Evolutionary conservation across 83 land plant genomes (phyloP).

Genomic region (Picea mariana): DNA sequence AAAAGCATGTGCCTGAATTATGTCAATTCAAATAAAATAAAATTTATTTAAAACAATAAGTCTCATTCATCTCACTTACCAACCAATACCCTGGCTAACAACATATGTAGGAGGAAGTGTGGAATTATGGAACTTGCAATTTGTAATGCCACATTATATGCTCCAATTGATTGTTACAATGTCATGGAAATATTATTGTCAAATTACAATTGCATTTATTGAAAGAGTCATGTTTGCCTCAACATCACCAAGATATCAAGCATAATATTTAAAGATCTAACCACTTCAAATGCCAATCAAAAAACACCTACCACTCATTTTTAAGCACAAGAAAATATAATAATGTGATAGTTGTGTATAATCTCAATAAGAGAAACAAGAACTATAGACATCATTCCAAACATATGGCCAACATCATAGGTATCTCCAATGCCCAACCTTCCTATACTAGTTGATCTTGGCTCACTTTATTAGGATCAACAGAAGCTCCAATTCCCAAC

Average conservation of each 20-base stretch:
- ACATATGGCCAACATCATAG: too few species aligned
- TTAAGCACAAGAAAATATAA: neutral
- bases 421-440: too few species aligned
- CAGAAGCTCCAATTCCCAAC: too few species aligned
- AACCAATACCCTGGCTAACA: slow-evolving; percentile 42
- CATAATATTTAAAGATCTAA: neutral
- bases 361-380: too few species aligned
- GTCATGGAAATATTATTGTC: neutral
- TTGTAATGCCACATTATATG: slow-evolving; percentile 34
- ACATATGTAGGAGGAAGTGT: slow-evolving; percentile 58
- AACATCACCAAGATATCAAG: neutral
- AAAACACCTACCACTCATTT: neutral
- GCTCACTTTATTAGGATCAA: too few species aligned
- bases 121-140: slow-evolving; percentile 29
- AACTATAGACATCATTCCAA: too few species aligned
- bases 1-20: too few species aligned
- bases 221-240: neutral
- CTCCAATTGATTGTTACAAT: slow-evolving; percentile 18
- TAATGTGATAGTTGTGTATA: neutral
- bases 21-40: too few species aligned
- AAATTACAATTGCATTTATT: neutral
- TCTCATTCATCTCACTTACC: slow-evolving; percentile 22
- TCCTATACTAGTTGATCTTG: too few species aligned
- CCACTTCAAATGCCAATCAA: neutral
- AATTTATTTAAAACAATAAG: neutral